Conservation (phyloP, 78 protist species). For the Dictyostelium discoideum region DNA sequence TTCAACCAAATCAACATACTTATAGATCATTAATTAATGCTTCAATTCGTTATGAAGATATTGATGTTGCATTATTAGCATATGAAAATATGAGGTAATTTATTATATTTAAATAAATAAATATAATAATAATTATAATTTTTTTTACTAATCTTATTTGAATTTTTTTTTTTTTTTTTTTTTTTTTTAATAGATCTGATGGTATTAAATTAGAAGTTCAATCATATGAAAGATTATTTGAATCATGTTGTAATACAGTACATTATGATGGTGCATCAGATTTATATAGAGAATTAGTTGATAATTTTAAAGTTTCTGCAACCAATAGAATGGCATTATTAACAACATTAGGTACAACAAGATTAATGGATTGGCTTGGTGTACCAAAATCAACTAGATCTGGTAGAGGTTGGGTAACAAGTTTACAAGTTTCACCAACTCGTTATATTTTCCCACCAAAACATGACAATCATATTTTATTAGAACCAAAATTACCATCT, state of each 20-base stretch:
- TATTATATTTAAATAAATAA: neutral
- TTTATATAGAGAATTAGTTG: conserved; percentile 21
- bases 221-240: conserved; percentile 73
- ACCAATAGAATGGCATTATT: conserved; percentile 29
- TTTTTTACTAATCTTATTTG: no score
- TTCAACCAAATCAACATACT: conserved; percentile 70
- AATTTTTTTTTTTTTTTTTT: neutral
- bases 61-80: conserved; percentile 46
- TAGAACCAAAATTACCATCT: neutral
- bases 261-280: conserved; percentile 68
- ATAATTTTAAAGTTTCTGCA: conserved; percentile 21
- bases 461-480: conserved; percentile 41
- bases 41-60: conserved; percentile 72
- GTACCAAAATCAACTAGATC: conserved; percentile 32
- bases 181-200: conserved; percentile 8
- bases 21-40: conserved; percentile 71
- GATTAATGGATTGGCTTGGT: conserved; percentile 55
- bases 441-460: conserved; percentile 74
- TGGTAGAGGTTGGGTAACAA: conserved; percentile 71
- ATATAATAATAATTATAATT: neutral
- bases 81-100: conserved; percentile 66
- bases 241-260: conserved; percentile 58
- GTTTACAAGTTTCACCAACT: conserved; percentile 63
- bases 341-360: conserved; percentile 60
- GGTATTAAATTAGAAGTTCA: conserved; percentile 40